These are phyloP conservation scores for Psilocybe tampanensis DNA, from an alignment of 768 basidiomycete genomes.

Conservation along the genomic window DNA sequence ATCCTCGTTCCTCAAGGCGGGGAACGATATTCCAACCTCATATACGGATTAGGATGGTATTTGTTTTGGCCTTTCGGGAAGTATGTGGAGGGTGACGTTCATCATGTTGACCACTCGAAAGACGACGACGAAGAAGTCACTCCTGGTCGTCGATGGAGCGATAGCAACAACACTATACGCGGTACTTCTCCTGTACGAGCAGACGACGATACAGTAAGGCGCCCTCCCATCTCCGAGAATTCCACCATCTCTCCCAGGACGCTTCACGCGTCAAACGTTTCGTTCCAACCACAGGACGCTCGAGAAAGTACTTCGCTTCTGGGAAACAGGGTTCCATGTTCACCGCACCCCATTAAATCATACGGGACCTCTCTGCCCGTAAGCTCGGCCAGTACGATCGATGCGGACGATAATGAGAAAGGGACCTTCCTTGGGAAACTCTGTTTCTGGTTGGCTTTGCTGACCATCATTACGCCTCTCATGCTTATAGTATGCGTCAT, in stretches of 20 bases:
- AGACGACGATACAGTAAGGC: conserved; percentile 22
- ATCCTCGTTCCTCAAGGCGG: conserved; percentile 81
- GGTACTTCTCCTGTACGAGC: conserved; percentile 29
- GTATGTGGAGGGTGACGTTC: conserved; percentile 83
- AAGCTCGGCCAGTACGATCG: conserved; percentile 28
- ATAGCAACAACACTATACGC: conserved; percentile 40
- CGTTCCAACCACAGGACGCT: conserved; percentile 41
- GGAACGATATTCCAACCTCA: conserved; percentile 77
- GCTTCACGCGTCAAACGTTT: conserved; percentile 36
- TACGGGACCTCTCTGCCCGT: conserved; percentile 63
- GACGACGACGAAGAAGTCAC: conserved; percentile 37
- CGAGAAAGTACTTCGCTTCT: conserved; percentile 55
- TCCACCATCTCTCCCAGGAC: conserved; percentile 47
- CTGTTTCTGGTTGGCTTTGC: conserved; percentile 82
- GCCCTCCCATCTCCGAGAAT: conserved; percentile 42
- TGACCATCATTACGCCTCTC: conserved; percentile 81
- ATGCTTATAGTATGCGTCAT: conserved; percentile 86
- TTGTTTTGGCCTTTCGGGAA: conserved; percentile 98
- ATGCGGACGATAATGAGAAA: conserved; percentile 35
- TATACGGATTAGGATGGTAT: conserved; percentile 96
- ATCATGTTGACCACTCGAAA: conserved; percentile 36
- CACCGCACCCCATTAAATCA: conserved; percentile 53
- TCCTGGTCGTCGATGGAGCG: conserved; percentile 34
- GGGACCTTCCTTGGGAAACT: conserved; percentile 61
- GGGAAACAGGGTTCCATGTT: conserved; percentile 28